A percentile compares a stretch with the other conserved stretches of the same genome.
These are phyloP conservation scores for Cucumis cinereus DNA, from an alignment of 306 rosid species.

Conservation along the genomic window DNA sequence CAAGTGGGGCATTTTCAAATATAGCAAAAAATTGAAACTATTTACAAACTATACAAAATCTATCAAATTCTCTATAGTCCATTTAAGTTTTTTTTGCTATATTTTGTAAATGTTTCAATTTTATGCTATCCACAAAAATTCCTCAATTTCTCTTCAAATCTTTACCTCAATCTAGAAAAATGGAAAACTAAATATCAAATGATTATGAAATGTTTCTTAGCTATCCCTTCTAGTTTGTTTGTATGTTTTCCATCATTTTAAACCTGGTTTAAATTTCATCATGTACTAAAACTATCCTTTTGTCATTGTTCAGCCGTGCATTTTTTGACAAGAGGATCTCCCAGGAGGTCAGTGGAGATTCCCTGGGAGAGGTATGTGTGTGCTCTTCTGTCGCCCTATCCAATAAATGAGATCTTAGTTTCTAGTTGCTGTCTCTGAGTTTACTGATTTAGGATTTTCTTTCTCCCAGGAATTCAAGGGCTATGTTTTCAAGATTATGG, in stretches of 20 bases:
- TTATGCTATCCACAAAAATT: no score
- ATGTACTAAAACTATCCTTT: not conserved
- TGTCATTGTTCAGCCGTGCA: constrained; percentile 26
- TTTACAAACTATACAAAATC: no score
- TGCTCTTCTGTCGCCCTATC: no score
- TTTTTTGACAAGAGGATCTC: constrained; percentile 54
- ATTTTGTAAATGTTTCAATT: no score
- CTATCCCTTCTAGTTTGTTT: not conserved
- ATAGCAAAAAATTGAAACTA: no score
- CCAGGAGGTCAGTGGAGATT: constrained; percentile 49
- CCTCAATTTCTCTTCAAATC: no score
- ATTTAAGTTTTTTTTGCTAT: no score
- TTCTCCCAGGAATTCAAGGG: constrained; percentile 37
- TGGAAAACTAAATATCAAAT: no score
- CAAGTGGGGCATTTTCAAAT: no score
- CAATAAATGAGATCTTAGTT: not conserved
- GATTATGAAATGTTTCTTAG: no score
- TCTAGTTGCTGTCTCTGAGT: not conserved
- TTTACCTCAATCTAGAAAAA: no score
- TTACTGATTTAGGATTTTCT: not conserved
- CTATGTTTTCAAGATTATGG: constrained; percentile 44
- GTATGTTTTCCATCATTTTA: not conserved
- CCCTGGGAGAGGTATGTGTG: constrained; percentile 37
- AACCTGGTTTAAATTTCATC: not conserved
- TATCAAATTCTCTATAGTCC: no score